These are phyloP conservation scores for Metschnikowia arizonensis DNA, from an alignment of 805 yeast genomes.

Conservation along the genomic window DNA sequence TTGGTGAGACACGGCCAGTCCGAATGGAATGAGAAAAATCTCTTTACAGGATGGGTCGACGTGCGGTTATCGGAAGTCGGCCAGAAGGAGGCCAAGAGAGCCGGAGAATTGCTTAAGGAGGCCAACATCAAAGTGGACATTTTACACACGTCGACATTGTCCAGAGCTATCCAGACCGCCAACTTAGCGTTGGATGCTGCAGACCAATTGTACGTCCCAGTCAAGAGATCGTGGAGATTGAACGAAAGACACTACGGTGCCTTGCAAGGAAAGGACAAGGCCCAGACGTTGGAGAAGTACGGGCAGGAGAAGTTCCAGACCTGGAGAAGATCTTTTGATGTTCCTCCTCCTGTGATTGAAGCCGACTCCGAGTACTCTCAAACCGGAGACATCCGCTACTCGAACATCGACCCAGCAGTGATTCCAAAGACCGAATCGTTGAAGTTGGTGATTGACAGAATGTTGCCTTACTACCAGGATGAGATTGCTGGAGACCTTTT, in stretches of 20 bases:
- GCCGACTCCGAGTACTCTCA: conserved; percentile 80
- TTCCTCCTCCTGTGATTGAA: conserved; percentile 89
- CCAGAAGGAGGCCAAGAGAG: conserved; percentile 84
- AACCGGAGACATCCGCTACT: conserved; percentile 80
- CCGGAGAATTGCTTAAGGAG: conserved; percentile 88
- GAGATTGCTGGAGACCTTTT: conserved; percentile 80
- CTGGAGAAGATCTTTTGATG: conserved; percentile 96
- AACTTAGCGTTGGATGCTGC: conserved; percentile 87
- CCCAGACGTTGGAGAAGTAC: conserved; percentile 79
- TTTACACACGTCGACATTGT: conserved; percentile 82
- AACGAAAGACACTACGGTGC: conserved; percentile 99
- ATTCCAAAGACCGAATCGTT: conserved; percentile 94
- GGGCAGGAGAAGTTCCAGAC: conserved; percentile 92
- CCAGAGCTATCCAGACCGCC: conserved; percentile 97
- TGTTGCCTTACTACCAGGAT: conserved; percentile 96
- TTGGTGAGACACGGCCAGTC: conserved; percentile 98
- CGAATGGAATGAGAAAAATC: conserved; percentile 97
- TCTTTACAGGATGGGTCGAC: conserved; percentile 99
- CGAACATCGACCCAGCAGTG: conserved; percentile 74
- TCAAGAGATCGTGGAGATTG: conserved; percentile 93
- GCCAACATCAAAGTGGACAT: conserved; percentile 82
- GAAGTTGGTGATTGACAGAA: conserved; percentile 90
- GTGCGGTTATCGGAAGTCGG: conserved; percentile 81
- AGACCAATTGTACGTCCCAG: conserved; percentile 87
- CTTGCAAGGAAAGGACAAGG: conserved; percentile 97